phyloP scores from a whole-genome alignment of 2,329 filamentous ascomycete genomes.

The Penicillium sp. region DNA sequence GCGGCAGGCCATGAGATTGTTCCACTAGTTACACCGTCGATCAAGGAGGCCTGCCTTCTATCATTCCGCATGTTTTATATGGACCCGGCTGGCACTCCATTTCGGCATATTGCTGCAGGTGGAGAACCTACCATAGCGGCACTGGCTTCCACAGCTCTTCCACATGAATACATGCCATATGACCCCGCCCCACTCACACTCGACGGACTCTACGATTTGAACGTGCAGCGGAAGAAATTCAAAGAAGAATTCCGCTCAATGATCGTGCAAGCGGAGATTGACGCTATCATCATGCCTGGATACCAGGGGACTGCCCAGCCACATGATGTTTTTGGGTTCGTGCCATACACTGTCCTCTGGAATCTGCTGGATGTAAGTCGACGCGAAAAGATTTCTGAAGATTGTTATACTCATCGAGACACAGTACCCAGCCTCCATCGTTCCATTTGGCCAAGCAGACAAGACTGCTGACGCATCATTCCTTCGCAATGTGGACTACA shows the following conservation, averaged over 20 bases:
- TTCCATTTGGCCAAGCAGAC: slow-evolving; percentile 43
- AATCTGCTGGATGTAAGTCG: background rate
- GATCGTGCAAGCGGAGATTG: slow-evolving; percentile 1
- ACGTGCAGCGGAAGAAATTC: slow-evolving; percentile 14
- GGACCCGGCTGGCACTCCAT: slow-evolving; percentile 19
- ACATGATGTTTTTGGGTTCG: slow-evolving; percentile 21
- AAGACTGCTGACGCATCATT: slow-evolving; percentile 34
- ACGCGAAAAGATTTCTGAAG: too few species aligned
- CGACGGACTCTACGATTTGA: background rate
- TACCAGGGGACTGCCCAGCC: slow-evolving; percentile 22
- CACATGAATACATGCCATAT: slow-evolving; percentile 13
- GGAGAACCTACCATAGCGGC: slow-evolving; percentile 21
- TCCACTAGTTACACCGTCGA: slow-evolving; percentile 9
- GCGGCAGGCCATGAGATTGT: slow-evolving; percentile 20
- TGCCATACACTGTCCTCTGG: slow-evolving; percentile 17
- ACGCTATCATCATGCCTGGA: slow-evolving; percentile 20
- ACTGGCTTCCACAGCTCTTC: slow-evolving; percentile 20
- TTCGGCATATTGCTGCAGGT: slow-evolving; percentile 15
- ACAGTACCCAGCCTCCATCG: slow-evolving; percentile 47
- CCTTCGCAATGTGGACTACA: slow-evolving; percentile 13
- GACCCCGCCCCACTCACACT: background rate
- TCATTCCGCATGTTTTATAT: slow-evolving; percentile 21
- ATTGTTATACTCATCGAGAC: background rate
- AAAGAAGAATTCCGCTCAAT: background rate
- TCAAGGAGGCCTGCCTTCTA: slow-evolving; percentile 6